Base-by-base conservation (phyloP, 2,329 filamentous ascomycete genomes). In the Blastomyces silverae region DNA sequence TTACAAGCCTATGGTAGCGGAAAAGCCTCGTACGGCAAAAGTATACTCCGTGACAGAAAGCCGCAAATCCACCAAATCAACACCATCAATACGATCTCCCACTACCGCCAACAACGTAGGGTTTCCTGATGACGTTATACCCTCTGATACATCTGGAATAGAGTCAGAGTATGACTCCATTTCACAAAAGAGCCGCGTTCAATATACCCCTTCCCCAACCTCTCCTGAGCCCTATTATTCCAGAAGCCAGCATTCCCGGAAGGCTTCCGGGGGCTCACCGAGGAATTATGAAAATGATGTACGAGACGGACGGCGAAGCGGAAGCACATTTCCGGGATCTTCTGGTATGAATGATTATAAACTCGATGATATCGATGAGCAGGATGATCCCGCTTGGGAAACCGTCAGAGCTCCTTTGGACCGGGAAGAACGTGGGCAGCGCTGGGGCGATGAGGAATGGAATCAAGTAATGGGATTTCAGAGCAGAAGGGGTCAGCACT, bases 301-400 rank as follows among this genome's bases (percentile, higher is more conserved):
- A 59, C 20, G 11, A 25, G 3, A 37, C 11, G 53, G 25, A 56
- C 20, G 56, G 10, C 56, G 56, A 37, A 44, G 37, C 17, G 34
- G 13, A 28, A 59, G 56, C 37, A 46, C 56, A n/a, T 25, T 17
- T 15, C n/a, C 37, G n/a, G 20, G 56, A n/a, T 22, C 31, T 17
- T 34, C 10, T 15, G n/a, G 37, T 42, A 44, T 17, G 10, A 22
- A 44, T 25, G 37, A 59, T 42, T 22, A 39, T 13, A 13, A 15
- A 7, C 56, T 59, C 2, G 37, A 28, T 28, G 39, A 28, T 59
- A 59, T 59, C 56, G 34, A 59, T 28, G 37, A 59, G 22, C 34
- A 59, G 11, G 56, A 37, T n/a, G 56, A 22, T 10, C 25, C 34
- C 56, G 28, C 37, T 11, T 59, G 37, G 56, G n/a, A 42, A 28